phyloP scores from a whole-genome alignment of 2,329 filamentous ascomycete genomes.

The Fonsecaea pedrosoi region DNA sequence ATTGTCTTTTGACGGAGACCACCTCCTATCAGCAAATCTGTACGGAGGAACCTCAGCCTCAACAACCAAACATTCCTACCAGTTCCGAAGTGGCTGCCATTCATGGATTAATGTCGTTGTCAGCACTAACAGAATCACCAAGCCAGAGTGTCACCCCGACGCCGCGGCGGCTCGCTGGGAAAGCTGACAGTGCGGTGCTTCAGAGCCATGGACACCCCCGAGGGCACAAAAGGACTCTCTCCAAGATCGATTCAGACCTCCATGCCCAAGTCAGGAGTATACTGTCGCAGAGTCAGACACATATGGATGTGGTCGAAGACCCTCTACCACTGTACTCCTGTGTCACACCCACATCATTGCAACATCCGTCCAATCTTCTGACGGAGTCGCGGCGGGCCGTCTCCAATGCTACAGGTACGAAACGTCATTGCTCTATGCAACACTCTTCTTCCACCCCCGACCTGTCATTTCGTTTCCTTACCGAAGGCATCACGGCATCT shows the following conservation, averaged over 20 bases:
- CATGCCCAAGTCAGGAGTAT: slow-evolving; percentile 27
- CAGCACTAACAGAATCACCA: slow-evolving; percentile 26
- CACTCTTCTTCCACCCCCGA: slow-evolving; percentile 33
- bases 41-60: slow-evolving; percentile 13
- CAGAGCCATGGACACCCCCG: slow-evolving; percentile 16
- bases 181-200: slow-evolving; percentile 4
- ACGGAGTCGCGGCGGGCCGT: slow-evolving; percentile 25
- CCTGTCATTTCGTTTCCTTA: slow-evolving; percentile 19
- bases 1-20: background rate
- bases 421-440: slow-evolving; percentile 33
- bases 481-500: slow-evolving; percentile 15
- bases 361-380: slow-evolving; percentile 24
- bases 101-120: slow-evolving; percentile 31
- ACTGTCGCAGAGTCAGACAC: slow-evolving; percentile 13
- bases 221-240: slow-evolving; percentile 35
- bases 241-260: slow-evolving; percentile 27
- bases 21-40: slow-evolving; percentile 23
- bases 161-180: slow-evolving; percentile 22
- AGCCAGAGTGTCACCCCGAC: slow-evolving; percentile 36
- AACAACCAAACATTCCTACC: slow-evolving; percentile 10
- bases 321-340: slow-evolving; percentile 20
- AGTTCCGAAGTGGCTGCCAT: slow-evolving; percentile 30
- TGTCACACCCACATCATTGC: slow-evolving; percentile 26
- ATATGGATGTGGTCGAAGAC: slow-evolving; percentile 27
- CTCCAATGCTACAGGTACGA: slow-evolving; percentile 27